Base-by-base conservation (phyloP, 75 land plant genomes). In the Pinus taeda region DNA sequence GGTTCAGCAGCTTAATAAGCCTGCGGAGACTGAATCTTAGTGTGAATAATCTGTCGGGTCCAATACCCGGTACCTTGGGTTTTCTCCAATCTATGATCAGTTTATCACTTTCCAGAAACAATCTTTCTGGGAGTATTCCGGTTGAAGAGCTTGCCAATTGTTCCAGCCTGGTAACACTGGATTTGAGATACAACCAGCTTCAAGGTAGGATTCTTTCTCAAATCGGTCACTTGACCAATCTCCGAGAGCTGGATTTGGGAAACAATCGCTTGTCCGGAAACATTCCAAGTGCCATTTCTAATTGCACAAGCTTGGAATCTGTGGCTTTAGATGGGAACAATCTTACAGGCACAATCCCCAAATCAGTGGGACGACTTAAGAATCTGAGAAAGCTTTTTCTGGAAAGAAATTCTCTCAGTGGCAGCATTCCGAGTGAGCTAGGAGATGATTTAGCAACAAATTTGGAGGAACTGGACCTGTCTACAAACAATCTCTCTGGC, bases 401-500 rank as follows among this genome's bases (percentile, higher is more conserved):
- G 57, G 57, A 71, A 26, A 65, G 72, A 24, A 86, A 86, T 57
- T 21, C 20, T 0, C 39, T 86, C 49, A 75, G 61, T 12, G 88
- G 87, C 42, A 76, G 55, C 33, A 77, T 86, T 37, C 88, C 83
- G 6, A 39, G 36, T 18, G 79, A 62, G 53, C n/a, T 86, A 30
- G 87, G 90, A 4, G 74, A 81, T n/a, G n/a, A n/a, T 15, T 59
- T 96, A 13, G 22, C 20, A 60, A 77, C 89, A 9, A 79, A 81
- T 7, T 74, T 96, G 18, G 73, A 76, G 49, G 56, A 15, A 11
- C 79, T 96, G 66, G 88, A 94, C 70, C 85, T 96, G 57, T 92
- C 97, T 6, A 33, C 69, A 12, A 96, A 96, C 82, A 82, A 87
- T 70, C 78, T 96, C 61, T 82, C 79, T 6, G 99, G 99, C 11